These are phyloP conservation scores for Arthroderma uncinatum DNA, from an alignment of 2,329 filamentous ascomycete genomes.

Conservation along the genomic window DNA sequence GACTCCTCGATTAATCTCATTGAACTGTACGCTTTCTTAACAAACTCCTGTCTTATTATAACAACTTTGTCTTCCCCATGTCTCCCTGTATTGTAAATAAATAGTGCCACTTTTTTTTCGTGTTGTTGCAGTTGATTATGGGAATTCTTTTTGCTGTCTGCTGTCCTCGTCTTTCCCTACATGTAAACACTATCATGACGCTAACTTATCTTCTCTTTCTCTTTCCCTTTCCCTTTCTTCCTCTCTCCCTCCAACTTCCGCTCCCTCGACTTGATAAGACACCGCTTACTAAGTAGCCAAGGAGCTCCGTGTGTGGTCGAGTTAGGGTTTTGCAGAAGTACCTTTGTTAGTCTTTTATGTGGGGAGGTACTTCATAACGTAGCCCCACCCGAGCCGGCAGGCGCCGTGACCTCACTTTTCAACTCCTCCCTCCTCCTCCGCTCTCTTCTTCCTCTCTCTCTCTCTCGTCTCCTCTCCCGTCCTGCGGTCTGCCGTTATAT, in stretches of 20 bases:
- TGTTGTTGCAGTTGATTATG: background rate
- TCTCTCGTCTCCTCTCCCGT: background rate
- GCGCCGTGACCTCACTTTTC: background rate
- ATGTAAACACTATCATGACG: background rate
- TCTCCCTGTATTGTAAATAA: conserved; percentile 1
- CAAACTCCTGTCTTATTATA: background rate
- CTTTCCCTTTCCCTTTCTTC: background rate
- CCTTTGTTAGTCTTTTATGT: background rate
- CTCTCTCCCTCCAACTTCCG: too few relatives aligned
- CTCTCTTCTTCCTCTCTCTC: background rate
- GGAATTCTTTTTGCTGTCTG: background rate
- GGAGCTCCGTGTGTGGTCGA: background rate
- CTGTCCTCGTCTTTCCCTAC: background rate
- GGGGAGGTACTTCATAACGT: background rate
- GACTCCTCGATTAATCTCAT: background rate
- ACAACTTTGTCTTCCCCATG: background rate
- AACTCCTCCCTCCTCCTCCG: background rate
- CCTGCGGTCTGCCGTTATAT: background rate
- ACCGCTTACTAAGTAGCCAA: background rate
- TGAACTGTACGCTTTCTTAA: background rate
- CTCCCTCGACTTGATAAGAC: background rate
- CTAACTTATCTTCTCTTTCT: background rate
- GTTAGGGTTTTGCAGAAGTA: background rate
- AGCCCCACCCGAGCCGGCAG: background rate
- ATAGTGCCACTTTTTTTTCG: background rate